These are phyloP conservation scores for Colletotrichum acutatum DNA, from an alignment of 2,329 filamentous ascomycete genomes.

Conservation along the genomic window DNA sequence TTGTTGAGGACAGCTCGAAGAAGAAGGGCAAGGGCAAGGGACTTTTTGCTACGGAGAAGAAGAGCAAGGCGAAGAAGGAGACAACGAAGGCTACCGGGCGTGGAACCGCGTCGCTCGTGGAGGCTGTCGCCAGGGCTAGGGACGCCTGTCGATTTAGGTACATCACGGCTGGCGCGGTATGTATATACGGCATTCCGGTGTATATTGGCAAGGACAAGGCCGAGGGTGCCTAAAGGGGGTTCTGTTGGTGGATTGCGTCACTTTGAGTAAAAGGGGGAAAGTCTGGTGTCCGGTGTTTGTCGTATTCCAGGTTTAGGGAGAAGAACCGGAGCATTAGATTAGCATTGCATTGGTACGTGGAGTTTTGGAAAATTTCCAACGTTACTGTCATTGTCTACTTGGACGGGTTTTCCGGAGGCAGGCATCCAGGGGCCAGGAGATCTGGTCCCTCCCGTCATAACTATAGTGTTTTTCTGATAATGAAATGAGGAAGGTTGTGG, in stretches of 20 bases:
- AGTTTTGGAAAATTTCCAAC: not conserved
- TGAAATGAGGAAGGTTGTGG: not conserved
- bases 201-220: constrained; percentile 66
- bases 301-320: not conserved
- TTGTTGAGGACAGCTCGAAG: constrained; percentile 37
- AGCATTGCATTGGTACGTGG: constrained; percentile 4
- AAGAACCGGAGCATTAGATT: not conserved
- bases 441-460: not conserved
- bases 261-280: constrained; percentile 17
- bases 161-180: constrained; percentile 91
- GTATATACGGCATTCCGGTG: constrained; percentile 94
- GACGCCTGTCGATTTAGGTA: constrained; percentile 88
- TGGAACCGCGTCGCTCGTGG: constrained; percentile 71
- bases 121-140: constrained; percentile 81
- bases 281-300: not conserved
- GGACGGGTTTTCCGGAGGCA: not conserved
- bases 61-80: constrained; percentile 44
- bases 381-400: not conserved
- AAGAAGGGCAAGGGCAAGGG: constrained; percentile 41
- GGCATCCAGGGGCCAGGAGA: not conserved
- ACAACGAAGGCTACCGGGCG: constrained; percentile 40
- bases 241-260: constrained; percentile 1
- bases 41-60: constrained; percentile 39
- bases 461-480: not conserved
- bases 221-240: not conserved